phyloP scores from a whole-genome alignment of 2,329 filamentous ascomycete genomes.

The Chaetomiaceae sp. region DNA sequence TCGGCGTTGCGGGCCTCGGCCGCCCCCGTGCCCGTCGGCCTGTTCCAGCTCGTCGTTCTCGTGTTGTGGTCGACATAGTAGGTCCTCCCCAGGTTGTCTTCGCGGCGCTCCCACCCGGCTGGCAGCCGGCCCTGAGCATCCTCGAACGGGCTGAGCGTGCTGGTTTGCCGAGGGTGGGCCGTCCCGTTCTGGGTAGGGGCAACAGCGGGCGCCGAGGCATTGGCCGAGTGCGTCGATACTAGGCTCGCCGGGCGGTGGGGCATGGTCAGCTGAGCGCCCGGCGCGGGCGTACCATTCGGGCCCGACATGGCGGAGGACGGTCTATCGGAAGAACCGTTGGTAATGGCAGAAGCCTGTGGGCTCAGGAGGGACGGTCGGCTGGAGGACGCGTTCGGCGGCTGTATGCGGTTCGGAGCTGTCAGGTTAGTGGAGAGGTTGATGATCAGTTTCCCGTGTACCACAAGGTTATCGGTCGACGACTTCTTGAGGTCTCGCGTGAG shows the following conservation, averaged over 20 bases:
- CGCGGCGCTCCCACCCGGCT: slow-evolving; percentile 90
- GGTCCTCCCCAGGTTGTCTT: slow-evolving; percentile 90
- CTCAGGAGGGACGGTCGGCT: slow-evolving; percentile 44
- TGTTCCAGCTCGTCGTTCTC: slow-evolving; percentile 91
- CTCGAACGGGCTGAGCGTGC: slow-evolving; percentile 84
- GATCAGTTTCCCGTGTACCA: slow-evolving; percentile 96
- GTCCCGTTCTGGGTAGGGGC: slow-evolving; percentile 30
- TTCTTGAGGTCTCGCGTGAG: slow-evolving; percentile 96
- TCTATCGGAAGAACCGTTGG: slow-evolving; percentile 43
- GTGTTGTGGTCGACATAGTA: slow-evolving; percentile 99
- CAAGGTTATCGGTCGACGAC: slow-evolving; percentile 94
- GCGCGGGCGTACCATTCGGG: slow-evolving; percentile 40
- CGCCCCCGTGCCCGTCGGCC: slow-evolving; percentile 75
- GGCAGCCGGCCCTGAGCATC: slow-evolving; percentile 91
- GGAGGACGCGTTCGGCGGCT: slow-evolving; percentile 36
- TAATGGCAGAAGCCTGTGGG: slow-evolving; percentile 42
- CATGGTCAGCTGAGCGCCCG: slow-evolving; percentile 39
- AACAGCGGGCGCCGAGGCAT: slow-evolving; percentile 6
- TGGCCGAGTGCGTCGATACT: slow-evolving; percentile 34
- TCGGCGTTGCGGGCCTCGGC: slow-evolving; percentile 76
- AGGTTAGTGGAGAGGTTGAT: slow-evolving; percentile 94
- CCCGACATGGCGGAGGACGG: slow-evolving; percentile 52
- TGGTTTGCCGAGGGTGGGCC: slow-evolving; percentile 40
- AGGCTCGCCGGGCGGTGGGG: slow-evolving; percentile 47
- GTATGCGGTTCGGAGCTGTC: slow-evolving; percentile 58